Conservation (phyloP, 1,284 basidiomycete genomes). For the Irpex sp. region DNA sequence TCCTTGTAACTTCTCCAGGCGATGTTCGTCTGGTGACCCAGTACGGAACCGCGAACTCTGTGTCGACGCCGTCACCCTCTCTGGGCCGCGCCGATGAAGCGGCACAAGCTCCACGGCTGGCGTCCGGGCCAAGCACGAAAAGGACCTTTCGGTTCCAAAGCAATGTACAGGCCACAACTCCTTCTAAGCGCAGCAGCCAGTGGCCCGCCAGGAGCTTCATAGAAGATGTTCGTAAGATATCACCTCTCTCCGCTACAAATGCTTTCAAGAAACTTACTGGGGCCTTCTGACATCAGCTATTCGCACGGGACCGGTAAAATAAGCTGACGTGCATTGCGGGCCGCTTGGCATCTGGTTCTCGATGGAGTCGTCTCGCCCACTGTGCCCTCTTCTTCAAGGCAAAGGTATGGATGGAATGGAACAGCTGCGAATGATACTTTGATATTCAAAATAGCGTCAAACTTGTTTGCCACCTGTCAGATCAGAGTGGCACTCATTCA, state of each 20-base stretch:
- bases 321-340: background rate
- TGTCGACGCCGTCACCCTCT: background rate
- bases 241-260: background rate
- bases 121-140: background rate
- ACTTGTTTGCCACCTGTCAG: background rate
- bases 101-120: background rate
- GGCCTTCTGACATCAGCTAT: background rate
- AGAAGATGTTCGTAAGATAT: background rate
- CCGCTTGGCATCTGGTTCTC: background rate
- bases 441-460: background rate
- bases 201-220: background rate
- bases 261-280: background rate
- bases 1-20: background rate
- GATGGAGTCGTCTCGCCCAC: background rate
- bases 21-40: background rate
- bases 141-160: background rate
- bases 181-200: background rate
- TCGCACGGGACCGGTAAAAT: background rate
- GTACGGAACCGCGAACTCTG: background rate
- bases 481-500: background rate
- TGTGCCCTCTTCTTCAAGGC: background rate
- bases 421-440: background rate
- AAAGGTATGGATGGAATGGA: background rate
- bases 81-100: background rate
- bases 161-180: background rate